Percentiles rank a stretch among this genome's conserved stretches.
Evolutionary conservation across 768 basidiomycete genomes (phyloP).

Genomic region (Dioszegia crocea): DNA sequence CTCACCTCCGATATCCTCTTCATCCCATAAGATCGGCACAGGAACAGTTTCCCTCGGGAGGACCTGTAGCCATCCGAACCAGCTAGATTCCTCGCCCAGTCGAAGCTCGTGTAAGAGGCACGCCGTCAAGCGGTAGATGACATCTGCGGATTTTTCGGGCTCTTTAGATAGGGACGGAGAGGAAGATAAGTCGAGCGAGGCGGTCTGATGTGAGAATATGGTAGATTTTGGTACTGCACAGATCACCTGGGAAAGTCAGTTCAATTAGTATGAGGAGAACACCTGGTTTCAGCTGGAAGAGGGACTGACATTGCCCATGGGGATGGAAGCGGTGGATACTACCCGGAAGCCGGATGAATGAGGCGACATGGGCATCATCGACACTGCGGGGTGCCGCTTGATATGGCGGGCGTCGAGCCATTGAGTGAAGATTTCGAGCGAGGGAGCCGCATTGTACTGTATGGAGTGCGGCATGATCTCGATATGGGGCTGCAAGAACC

Average conservation of each 20-base stretch:
- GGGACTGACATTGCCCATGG: background rate
- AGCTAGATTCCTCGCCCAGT: constrained; percentile 38
- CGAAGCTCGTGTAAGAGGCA: constrained; percentile 49
- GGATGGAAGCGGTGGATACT: background rate
- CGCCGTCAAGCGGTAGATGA: constrained; percentile 42
- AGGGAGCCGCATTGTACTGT: background rate
- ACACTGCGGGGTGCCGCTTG: background rate
- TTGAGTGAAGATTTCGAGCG: background rate
- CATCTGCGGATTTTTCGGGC: constrained; percentile 3
- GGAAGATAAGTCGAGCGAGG: constrained; percentile 13
- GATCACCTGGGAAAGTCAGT: constrained; percentile 16
- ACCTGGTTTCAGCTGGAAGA: background rate
- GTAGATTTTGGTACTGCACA: constrained; percentile 35
- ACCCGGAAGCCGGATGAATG: background rate
- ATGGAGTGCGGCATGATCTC: background rate
- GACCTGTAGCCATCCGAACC: constrained; percentile 49
- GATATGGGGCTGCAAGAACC: too few species aligned
- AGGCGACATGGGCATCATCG: background rate
- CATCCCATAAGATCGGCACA: constrained; percentile 48
- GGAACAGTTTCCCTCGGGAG: constrained; percentile 43
- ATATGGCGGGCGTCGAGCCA: constrained; percentile 4
- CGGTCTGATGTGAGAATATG: constrained; percentile 38
- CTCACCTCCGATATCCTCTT: constrained; percentile 21
- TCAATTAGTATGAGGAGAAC: background rate
- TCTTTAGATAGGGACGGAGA: background rate